phyloP scores from a whole-genome alignment of 345 rosid species.

The Rubroshorea leprosula region DNA sequence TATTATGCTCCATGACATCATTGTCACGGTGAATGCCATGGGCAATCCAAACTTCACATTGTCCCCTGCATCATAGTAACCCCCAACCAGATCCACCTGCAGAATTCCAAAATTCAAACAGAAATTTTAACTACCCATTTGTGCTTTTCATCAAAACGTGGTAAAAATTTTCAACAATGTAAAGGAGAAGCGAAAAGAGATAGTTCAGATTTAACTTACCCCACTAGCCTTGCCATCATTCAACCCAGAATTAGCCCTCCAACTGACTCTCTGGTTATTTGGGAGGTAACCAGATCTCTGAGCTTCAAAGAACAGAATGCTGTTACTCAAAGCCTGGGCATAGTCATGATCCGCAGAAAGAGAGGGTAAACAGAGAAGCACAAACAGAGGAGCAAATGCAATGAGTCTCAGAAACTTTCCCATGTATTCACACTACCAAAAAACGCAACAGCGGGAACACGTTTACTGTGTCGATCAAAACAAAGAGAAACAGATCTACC shows the following conservation, averaged over 20 bases:
- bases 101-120: background rate
- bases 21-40: conserved; percentile 95
- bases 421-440: conserved; percentile 13
- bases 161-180: background rate
- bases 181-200: no score
- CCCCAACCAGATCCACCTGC: conserved; percentile 96
- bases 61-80: conserved; percentile 99
- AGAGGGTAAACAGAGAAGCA: conserved; percentile 51
- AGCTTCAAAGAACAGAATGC: conserved; percentile 96
- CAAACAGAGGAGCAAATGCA: conserved; percentile 40
- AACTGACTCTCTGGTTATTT: conserved; percentile 70
- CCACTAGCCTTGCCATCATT: conserved; percentile 95
- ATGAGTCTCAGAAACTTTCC: conserved; percentile 27
- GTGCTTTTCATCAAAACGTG: background rate
- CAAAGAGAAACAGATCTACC: background rate
- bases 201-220: conserved; percentile 40
- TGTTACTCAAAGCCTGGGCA: conserved; percentile 80
- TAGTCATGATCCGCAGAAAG: conserved; percentile 85
- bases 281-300: conserved; percentile 97
- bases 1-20: conserved; percentile 98
- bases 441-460: no score
- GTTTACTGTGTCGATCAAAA: no score
- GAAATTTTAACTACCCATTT: background rate
- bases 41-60: conserved; percentile 98
- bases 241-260: conserved; percentile 93